phyloP scores from a whole-genome alignment of 148 eudicot species.

The Rhododendron ferrugineum region DNA sequence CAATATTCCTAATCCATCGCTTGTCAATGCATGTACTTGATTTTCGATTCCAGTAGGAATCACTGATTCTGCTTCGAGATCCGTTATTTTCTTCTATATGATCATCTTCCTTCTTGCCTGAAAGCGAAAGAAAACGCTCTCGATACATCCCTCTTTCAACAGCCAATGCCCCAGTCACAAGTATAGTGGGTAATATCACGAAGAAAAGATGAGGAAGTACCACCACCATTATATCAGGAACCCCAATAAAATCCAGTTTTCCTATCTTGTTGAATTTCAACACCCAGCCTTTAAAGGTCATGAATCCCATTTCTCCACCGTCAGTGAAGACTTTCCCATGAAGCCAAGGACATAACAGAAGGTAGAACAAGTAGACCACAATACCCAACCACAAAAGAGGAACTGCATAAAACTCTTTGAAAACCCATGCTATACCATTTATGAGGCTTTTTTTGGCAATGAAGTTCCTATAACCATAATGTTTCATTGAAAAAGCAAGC shows the following conservation, averaged over 20 bases:
- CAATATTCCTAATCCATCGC: constrained; percentile 56
- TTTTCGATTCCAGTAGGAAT: constrained; percentile 5
- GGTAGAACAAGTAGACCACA: constrained; percentile 58
- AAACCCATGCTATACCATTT: constrained; percentile 51
- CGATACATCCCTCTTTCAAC: constrained; percentile 59
- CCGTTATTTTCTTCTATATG: constrained; percentile 7
- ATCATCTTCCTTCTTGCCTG: constrained; percentile 78
- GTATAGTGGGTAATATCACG: constrained; percentile 59
- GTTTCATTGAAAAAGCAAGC: constrained; percentile 33
- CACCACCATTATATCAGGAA: constrained; percentile 84
- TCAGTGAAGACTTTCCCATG: constrained; percentile 62
- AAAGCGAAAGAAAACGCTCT: constrained; percentile 38
- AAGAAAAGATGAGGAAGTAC: constrained; percentile 73
- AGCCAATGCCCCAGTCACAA: constrained; percentile 40
- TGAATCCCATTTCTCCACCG: constrained; percentile 53
- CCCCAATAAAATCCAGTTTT: constrained; percentile 49
- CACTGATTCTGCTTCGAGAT: constrained; percentile 1
- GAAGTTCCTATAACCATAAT: constrained; percentile 40
- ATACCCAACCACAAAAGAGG: constrained; percentile 48
- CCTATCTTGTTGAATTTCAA: constrained; percentile 22
- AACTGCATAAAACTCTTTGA: constrained; percentile 43
- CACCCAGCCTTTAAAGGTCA: constrained; percentile 92
- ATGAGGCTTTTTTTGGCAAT: constrained; percentile 42
- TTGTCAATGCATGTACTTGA: constrained; percentile 15
- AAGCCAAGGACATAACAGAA: constrained; percentile 76